Evolutionary conservation across 495 filamentous ascomycete species (phyloP).

Genomic region (Podospora conica): DNA sequence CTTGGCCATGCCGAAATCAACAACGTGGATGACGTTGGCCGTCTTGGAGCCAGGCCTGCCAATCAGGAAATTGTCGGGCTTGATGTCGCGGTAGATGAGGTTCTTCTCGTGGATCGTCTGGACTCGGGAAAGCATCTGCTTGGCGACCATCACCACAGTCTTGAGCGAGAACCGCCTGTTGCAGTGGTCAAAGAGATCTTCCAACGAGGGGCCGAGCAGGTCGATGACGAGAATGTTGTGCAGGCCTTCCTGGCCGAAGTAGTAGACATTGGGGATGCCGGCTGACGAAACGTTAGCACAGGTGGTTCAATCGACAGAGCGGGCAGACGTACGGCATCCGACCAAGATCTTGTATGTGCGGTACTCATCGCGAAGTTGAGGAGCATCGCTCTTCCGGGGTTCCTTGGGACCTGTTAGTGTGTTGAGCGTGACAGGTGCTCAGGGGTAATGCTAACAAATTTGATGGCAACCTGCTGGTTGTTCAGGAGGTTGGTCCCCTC

Average conservation of each 20-base stretch:
- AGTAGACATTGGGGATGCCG: slow-evolving; percentile 99
- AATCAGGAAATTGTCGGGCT: slow-evolving; percentile 99
- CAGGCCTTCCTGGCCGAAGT: slow-evolving; percentile 97
- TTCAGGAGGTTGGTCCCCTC: slow-evolving; percentile 98
- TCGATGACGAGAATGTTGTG: slow-evolving; percentile 99
- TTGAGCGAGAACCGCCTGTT: slow-evolving; percentile 92
- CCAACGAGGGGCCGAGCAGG: slow-evolving; percentile 88
- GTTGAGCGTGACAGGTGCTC: background rate
- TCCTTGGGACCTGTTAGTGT: slow-evolving; percentile 50
- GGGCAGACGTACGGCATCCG: slow-evolving; percentile 84
- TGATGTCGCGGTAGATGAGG: slow-evolving; percentile 98
- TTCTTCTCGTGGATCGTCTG: slow-evolving; percentile 99
- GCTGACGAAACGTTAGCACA: slow-evolving; percentile 44
- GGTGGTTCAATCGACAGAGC: slow-evolving; percentile 7
- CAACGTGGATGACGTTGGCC: slow-evolving; percentile 96
- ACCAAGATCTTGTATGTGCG: slow-evolving; percentile 99
- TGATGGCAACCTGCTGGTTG: slow-evolving; percentile 99
- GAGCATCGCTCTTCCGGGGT: slow-evolving; percentile 97
- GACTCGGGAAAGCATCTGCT: slow-evolving; percentile 98
- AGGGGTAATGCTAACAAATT: slow-evolving; percentile 71
- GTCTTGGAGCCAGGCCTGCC: slow-evolving; percentile 88
- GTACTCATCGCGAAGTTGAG: slow-evolving; percentile 97
- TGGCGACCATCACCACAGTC: slow-evolving; percentile 98
- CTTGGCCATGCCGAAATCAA: slow-evolving; percentile 99
- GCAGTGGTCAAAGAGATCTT: slow-evolving; percentile 98